Base-by-base conservation (phyloP, 768 basidiomycete species). In the Amanita molliuscula region DNA sequence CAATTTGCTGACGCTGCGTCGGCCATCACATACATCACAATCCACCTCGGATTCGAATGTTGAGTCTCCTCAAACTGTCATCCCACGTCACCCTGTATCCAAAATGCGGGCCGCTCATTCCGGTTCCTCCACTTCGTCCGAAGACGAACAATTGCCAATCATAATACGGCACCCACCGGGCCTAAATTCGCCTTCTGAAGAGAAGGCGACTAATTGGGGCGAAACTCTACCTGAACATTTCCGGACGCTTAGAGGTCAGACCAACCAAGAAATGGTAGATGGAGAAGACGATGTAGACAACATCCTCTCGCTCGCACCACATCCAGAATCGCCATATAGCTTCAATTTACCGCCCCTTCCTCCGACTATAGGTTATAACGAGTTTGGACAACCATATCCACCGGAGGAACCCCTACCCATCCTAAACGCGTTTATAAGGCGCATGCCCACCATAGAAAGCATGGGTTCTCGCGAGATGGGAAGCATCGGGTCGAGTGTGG, bases 401-500 rank as follows among this genome's bases (percentile, higher is more conserved):
- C 67, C 71, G 18, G 77, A 77, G 34, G 71, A 75, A 50, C 71
- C 75, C 47, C 67, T 87, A 26, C 73, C 72, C 5, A 71, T 88
- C 44, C 66, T 89, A 49, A 82, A 84, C 47, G 70, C 75, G 20
- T 76, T 71, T 56, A 73, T 88, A 38, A 71, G 75, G 46, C 82
- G 87, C 34, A 87, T 89, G 86, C 81, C 84, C 16, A 88, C 87
- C 25, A 88, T 88, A 53, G 84, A 88, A 61, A 81, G 78, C 37
- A 71, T 88, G 62, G 85, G 84, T 35, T 84, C 81, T 15, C 73
- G 76, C 45, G 86, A 89, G 53, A 53, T 68, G 44, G 64, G 60
- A 34, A 66, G 65, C 52, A 61, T 67, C 43, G 55, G 60, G n/a
- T 61, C 61, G 4, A 58, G 56, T 34, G 54, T 50, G 31, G 21